Evolutionary conservation across 306 rosid species (phyloP).

Genomic region (Dalbergia oliveri): DNA sequence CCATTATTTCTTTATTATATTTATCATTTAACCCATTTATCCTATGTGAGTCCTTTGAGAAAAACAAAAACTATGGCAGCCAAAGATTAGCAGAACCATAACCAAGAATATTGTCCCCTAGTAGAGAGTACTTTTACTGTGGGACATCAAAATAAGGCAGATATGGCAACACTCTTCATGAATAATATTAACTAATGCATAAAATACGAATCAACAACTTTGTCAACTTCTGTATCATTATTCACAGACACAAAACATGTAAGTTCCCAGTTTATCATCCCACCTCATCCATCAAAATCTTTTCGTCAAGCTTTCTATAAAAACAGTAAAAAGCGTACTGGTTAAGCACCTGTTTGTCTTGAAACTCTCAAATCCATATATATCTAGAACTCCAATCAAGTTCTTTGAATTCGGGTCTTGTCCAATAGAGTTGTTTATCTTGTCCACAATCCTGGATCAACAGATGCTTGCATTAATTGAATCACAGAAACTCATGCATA

Average conservation of each 20-base stretch:
- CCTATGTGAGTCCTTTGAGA: background rate
- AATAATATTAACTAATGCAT: conserved; percentile 15
- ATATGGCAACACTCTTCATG: background rate
- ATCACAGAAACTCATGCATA: conserved; percentile 31
- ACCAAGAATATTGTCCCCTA: conserved; percentile 1
- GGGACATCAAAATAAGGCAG: conserved; percentile 13
- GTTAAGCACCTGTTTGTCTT: conserved; percentile 99
- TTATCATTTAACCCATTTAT: background rate
- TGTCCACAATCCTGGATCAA: conserved; percentile 84
- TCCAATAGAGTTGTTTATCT: conserved; percentile 90
- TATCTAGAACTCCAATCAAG: conserved; percentile 96
- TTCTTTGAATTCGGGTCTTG: conserved; percentile 82
- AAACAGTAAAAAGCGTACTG: conserved; percentile 62
- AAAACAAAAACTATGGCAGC: conserved; percentile 6
- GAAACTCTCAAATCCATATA: conserved; percentile 99
- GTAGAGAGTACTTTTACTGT: conserved; percentile 7
- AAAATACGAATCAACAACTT: background rate
- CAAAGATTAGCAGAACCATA: conserved; percentile 4
- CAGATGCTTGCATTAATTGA: conserved; percentile 35
- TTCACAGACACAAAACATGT: conserved; percentile 13
- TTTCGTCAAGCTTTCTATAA: conserved; percentile 50
- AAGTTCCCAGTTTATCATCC: conserved; percentile 14
- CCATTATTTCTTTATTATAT: background rate
- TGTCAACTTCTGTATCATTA: conserved; percentile 36
- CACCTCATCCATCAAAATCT: background rate